A percentile compares a stretch with the other conserved stretches of the same genome.
Conservation (phyloP, 2,329 filamentous ascomycete species). For the Pyricularia sp. region DNA sequence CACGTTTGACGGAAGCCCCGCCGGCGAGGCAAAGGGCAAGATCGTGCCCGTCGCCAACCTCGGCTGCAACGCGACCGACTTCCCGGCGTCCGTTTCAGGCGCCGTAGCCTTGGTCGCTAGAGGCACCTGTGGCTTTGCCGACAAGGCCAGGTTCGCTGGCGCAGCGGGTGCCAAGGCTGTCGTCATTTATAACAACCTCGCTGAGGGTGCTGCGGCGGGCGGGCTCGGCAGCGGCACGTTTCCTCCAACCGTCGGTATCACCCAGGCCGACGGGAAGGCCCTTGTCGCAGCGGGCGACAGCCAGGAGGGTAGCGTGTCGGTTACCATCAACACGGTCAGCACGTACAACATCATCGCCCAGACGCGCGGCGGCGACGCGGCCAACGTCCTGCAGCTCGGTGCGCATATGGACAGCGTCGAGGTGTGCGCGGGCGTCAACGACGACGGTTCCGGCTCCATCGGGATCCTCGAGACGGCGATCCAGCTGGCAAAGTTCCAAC, state of each 20-base stretch:
- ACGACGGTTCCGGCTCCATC: conserved; percentile 61
- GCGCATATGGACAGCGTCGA: conserved; percentile 55
- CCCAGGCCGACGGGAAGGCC: conserved; percentile 45
- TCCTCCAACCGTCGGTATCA: conserved; percentile 60
- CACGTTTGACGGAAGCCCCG: conserved; percentile 39
- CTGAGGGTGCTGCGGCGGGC: conserved; percentile 51
- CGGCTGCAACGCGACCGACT: conserved; percentile 49
- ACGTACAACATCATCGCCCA: conserved; percentile 56
- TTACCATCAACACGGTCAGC: conserved; percentile 34
- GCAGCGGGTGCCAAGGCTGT: conserved; percentile 61
- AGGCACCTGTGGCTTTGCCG: conserved; percentile 61
- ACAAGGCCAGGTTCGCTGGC: conserved; percentile 60
- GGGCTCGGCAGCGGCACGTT: conserved; percentile 59
- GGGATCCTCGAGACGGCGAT: conserved; percentile 54
- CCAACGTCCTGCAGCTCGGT: conserved; percentile 58
- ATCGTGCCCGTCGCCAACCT: conserved; percentile 40
- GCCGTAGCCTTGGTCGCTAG: conserved; percentile 63
- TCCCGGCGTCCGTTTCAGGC: conserved; percentile 45
- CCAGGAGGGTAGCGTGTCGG: background rate
- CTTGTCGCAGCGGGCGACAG: conserved; percentile 42
- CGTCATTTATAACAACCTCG: conserved; percentile 64
- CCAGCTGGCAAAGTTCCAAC: conserved; percentile 31
- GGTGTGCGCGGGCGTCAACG: conserved; percentile 66
- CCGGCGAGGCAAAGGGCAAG: conserved; percentile 27
- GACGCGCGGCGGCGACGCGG: conserved; percentile 46